Evolutionary conservation across 495 filamentous ascomycete genomes (phyloP).

Genomic region (Aspergillus diversus): DNA sequence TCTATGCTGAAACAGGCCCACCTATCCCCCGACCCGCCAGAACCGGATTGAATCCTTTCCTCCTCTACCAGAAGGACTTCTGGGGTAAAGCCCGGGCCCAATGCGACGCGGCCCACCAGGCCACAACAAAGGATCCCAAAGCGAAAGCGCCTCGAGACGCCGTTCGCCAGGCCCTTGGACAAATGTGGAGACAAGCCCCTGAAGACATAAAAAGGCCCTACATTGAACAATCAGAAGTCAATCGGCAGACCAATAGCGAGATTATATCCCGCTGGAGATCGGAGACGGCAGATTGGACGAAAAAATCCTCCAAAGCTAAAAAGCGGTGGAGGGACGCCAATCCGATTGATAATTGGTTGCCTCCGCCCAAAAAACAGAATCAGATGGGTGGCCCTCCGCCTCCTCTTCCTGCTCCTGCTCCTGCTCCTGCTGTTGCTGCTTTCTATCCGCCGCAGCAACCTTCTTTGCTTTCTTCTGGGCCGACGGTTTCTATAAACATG

Average conservation of each 20-base stretch:
- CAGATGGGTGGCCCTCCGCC: not conserved
- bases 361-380: slow-evolving; percentile 11
- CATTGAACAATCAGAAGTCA: slow-evolving; percentile 67
- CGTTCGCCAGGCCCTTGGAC: slow-evolving; percentile 77
- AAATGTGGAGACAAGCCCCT: slow-evolving; percentile 83
- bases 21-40: slow-evolving; percentile 72
- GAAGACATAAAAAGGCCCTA: slow-evolving; percentile 74
- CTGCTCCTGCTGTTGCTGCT: no score
- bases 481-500: no score
- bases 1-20: slow-evolving; percentile 71
- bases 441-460: no score
- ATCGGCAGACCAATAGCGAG: slow-evolving; percentile 65
- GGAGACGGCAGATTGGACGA: slow-evolving; percentile 70
- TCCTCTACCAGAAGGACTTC: slow-evolving; percentile 71
- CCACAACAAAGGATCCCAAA: slow-evolving; percentile 65
- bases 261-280: slow-evolving; percentile 60
- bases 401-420: not conserved
- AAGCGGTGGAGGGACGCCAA: slow-evolving; percentile 65
- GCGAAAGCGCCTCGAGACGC: slow-evolving; percentile 71
- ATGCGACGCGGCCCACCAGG: slow-evolving; percentile 68
- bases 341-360: slow-evolving; percentile 47
- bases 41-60: slow-evolving; percentile 71
- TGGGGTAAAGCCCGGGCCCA: slow-evolving; percentile 73
- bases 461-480: no score
- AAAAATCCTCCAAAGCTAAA: slow-evolving; percentile 59